Percentiles rank a stretch among this genome's conserved stretches.
Evolutionary conservation across 1,139 yeast genomes (phyloP).

Genomic region (Hyphopichia khmerensis): DNA sequence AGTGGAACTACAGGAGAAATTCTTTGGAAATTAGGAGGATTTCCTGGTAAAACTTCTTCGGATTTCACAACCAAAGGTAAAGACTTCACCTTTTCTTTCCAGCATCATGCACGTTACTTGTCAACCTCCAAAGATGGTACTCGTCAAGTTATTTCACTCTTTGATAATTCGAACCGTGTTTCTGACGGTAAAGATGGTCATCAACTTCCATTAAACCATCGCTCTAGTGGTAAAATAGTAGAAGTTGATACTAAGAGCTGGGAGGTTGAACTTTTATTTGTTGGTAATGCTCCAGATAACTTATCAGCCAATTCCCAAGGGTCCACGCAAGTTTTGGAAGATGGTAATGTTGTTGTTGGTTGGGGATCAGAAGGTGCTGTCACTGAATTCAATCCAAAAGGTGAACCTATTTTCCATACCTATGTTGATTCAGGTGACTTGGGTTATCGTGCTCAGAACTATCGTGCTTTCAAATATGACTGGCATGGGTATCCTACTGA

Average conservation of each 20-base stretch:
- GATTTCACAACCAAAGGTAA: slow-evolving; percentile 14
- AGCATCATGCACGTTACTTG: slow-evolving; percentile 37
- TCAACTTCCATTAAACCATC: slow-evolving; percentile 16
- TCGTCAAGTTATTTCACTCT: slow-evolving; percentile 29
- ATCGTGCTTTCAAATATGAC: slow-evolving; percentile 35
- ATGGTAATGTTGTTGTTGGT: slow-evolving; percentile 35
- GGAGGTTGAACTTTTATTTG: slow-evolving; percentile 25
- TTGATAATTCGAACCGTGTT: slow-evolving; percentile 39
- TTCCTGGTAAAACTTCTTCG: slow-evolving; percentile 22
- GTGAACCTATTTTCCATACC: slow-evolving; percentile 32
- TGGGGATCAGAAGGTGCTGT: slow-evolving; percentile 43
- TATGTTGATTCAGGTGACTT: slow-evolving; percentile 29
- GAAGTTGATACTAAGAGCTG: slow-evolving; percentile 28
- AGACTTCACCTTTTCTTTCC: slow-evolving; percentile 30
- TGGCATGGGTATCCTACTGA: slow-evolving; percentile 38
- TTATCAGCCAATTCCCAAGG: slow-evolving; percentile 38
- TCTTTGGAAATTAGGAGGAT: slow-evolving; percentile 33
- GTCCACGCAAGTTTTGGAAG: slow-evolving; percentile 32
- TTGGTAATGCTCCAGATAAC: slow-evolving; percentile 23
- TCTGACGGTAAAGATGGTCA: slow-evolving; percentile 27
- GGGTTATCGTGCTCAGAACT: slow-evolving; percentile 26
- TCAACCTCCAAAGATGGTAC: slow-evolving; percentile 20
- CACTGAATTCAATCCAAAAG: slow-evolving; percentile 29
- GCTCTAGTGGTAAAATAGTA: slow-evolving; percentile 33
- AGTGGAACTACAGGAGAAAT: slow-evolving; percentile 35